phyloP scores from a whole-genome alignment of 73 alveolate genomes.

The Effrenium voratum region DNA sequence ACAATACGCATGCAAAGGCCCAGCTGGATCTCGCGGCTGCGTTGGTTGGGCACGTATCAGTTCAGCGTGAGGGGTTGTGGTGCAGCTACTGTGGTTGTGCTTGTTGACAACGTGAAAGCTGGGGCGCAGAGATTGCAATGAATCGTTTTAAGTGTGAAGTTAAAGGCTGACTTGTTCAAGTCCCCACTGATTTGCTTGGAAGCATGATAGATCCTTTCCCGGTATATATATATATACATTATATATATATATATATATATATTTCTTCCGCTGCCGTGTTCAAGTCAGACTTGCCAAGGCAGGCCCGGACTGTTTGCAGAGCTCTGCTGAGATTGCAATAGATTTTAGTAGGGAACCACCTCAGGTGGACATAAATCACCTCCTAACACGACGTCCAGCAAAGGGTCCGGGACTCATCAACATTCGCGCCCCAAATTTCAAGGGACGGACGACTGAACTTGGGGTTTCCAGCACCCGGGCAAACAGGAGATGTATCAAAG shows the following conservation, averaged over 20 bases:
- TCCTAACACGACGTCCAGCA: no score
- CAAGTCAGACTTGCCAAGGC: not conserved
- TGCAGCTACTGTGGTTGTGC: not conserved
- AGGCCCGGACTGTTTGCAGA: not conserved
- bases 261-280: no score
- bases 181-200: not conserved
- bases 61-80: not conserved
- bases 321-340: not conserved
- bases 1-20: not conserved
- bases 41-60: not conserved
- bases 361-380: no score
- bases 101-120: not conserved
- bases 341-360: no score
- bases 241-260: no score
- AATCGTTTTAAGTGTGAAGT: not conserved
- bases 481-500: not conserved
- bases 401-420: no score
- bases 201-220: no score
- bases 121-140: not conserved
- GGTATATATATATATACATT: no score
- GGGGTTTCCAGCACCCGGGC: not conserved
- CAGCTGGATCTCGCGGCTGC: not conserved
- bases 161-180: not conserved
- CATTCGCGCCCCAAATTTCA: no score
- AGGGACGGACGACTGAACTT: not conserved